Evolutionary conservation across 176 grass and related monocot genomes (phyloP).

Genomic region (Poa pratensis): DNA sequence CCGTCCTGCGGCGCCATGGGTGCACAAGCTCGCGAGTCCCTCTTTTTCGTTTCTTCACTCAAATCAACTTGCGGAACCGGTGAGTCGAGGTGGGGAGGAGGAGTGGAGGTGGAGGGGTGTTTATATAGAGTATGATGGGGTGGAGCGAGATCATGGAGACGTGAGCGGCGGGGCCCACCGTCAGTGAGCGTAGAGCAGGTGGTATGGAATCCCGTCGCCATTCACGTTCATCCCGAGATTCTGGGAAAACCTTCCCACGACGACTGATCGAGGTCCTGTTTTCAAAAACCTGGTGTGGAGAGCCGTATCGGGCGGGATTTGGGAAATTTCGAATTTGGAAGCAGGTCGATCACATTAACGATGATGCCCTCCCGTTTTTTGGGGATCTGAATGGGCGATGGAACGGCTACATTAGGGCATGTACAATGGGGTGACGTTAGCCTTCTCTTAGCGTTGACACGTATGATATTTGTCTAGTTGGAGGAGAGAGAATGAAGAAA

Average conservation of each 20-base stretch:
- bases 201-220: neutral
- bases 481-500: too few species aligned
- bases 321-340: neutral
- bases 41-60: neutral
- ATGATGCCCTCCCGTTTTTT: neutral
- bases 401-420: neutral
- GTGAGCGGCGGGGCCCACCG: neutral
- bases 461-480: too few species aligned
- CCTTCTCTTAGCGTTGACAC: too few species aligned
- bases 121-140: neutral
- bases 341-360: neutral
- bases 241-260: neutral
- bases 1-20: neutral
- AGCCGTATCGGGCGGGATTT: neutral
- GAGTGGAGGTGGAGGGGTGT: too few species aligned
- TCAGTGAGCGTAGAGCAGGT: neutral
- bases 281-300: neutral
- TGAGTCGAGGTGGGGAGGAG: neutral
- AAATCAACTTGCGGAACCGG: neutral
- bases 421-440: too few species aligned
- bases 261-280: neutral
- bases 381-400: neutral
- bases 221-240: neutral
- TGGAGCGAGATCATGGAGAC: neutral
- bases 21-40: neutral